Evolutionary conservation across 139 green algal species (phyloP).

Genomic region (Coelastrella sp.): DNA sequence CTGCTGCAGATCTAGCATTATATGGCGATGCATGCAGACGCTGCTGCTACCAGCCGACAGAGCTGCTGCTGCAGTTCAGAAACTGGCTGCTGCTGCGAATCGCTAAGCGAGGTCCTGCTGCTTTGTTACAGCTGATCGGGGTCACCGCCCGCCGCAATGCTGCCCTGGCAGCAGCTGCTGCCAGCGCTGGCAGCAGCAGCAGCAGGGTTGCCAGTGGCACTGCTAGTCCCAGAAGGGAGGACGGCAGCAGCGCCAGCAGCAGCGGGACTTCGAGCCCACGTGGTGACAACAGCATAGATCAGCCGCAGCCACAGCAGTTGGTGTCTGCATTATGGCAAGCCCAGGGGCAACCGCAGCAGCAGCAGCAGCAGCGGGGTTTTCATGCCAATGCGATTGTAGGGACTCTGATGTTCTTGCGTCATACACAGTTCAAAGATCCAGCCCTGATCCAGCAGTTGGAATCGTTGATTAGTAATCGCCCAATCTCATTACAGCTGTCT

Average conservation of each 20-base stretch:
- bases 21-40: conserved; percentile 26
- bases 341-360: background rate
- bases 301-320: background rate
- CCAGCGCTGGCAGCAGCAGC: background rate
- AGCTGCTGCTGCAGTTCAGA: conserved; percentile 6
- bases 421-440: background rate
- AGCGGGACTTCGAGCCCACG: background rate
- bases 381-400: conserved; percentile 1
- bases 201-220: background rate
- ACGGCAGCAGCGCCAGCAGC: background rate
- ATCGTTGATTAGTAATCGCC: background rate
- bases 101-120: background rate
- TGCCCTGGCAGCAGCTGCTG: background rate
- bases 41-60: background rate
- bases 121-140: background rate
- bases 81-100: conserved; percentile 20
- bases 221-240: background rate
- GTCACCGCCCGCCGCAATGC: background rate
- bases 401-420: background rate
- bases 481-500: background rate
- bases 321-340: background rate
- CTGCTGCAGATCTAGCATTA: conserved; percentile 10
- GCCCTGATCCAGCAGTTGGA: conserved; percentile 30
- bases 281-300: background rate
- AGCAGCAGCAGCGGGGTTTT: background rate